Evolutionary conservation across 176 grass and related monocot species (phyloP), one percentile per base, ranked within the genome.

Genomic region (Triticum turgidum): DNA sequence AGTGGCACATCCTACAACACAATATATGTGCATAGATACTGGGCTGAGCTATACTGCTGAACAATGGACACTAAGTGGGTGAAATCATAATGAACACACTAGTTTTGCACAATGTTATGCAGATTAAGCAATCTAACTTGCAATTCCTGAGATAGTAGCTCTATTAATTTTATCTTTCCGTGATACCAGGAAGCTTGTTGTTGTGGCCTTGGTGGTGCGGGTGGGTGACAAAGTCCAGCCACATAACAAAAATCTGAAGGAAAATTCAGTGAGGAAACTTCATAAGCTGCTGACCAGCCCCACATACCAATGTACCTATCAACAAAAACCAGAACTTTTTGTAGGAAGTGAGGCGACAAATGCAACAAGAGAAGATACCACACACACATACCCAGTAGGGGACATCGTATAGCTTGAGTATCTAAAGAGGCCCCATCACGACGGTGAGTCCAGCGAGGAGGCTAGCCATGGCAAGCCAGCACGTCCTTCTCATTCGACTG

Each of bases 171-270:
- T 83, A 93, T 89, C 92, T 91, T 91, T 88, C 89, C 89, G 39
- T 89, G 92, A 78, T 93, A 93, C 92, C 92, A 91, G 17, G 92
- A 69, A 93, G 83, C 82, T 93, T 93, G 81, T 89, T 73, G 27
- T 91, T 69, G 69, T 89, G 89, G 11, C 89, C 89, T 39, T 94
- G 92, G 69, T 94, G 92, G 86, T 91, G 92, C 80, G 91, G 80
- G 82, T 94, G 91, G 27, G 92, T 94, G 73, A 91, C 92, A 27
- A 91, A 80, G 84, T 94, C 92, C 83, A 91, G 80, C 86, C 92
- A 94, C 89, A 87, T 82, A 71, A 91, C 92, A 86, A 94, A 94
- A 66, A 91, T 89, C 92, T 94, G 80, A 56, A 90, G 5, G 18
- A 65, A 65, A 85, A 77, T 70, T 47, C 42, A 70, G 9, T 17